Evolutionary conservation across 257 asterid genomes (phyloP).

Genomic region (Parsonsia alboflavescens): DNA sequence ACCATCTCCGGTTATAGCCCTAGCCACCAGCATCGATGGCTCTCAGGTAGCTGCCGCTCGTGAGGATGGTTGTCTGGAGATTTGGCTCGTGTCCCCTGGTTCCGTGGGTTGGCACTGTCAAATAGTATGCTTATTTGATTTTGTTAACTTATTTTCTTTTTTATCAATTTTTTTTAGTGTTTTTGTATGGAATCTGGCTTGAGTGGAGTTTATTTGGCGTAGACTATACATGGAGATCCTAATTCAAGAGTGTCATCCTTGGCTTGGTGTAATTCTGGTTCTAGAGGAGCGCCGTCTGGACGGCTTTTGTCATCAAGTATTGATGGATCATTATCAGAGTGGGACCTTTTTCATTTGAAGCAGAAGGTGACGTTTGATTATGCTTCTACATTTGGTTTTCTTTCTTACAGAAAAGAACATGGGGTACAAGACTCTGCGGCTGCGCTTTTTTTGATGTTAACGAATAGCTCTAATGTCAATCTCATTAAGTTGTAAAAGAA

Average conservation of each 20-base stretch:
- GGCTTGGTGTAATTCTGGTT: slow-evolving; percentile 84
- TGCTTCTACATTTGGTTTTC: neutral
- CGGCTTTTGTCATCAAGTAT: slow-evolving; percentile 76
- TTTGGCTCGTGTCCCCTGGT: slow-evolving; percentile 99
- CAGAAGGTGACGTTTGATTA: slow-evolving; percentile 50
- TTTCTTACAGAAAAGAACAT: neutral
- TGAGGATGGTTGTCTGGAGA: slow-evolving; percentile 80
- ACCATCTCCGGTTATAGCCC: slow-evolving; percentile 79
- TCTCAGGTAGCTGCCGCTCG: slow-evolving; percentile 97
- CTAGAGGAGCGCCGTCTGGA: slow-evolving; percentile 40
- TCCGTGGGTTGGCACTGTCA: slow-evolving; percentile 99
- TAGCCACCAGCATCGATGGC: slow-evolving; percentile 87
- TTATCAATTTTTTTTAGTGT: neutral
- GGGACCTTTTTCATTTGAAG: slow-evolving; percentile 75
- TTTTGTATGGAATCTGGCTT: slow-evolving; percentile 8
- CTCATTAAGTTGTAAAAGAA: neutral
- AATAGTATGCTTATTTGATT: slow-evolving; percentile 46
- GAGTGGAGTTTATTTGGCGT: slow-evolving; percentile 14
- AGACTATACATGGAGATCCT: slow-evolving; percentile 92
- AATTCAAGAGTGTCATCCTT: slow-evolving; percentile 71
- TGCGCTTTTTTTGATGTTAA: neutral
- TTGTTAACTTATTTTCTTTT: neutral
- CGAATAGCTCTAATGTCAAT: neutral
- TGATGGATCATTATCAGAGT: slow-evolving; percentile 84
- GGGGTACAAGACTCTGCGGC: neutral